A percentile compares a stretch with the other conserved stretches of the same genome.
Evolutionary conservation across 768 basidiomycete species (phyloP).

Genomic region (Kwoniella shandongensis): DNA sequence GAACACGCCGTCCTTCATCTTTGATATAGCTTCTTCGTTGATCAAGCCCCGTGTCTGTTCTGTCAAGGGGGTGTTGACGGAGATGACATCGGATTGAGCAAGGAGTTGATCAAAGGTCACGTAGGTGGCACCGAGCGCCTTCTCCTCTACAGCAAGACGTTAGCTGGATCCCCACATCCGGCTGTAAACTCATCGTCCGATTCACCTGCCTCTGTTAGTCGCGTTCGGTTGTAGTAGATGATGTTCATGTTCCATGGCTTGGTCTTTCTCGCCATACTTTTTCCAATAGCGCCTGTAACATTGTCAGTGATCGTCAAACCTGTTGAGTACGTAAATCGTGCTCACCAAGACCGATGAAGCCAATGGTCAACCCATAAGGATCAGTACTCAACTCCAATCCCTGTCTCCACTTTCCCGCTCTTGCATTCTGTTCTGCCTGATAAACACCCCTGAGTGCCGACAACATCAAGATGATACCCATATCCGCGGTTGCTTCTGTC

Average conservation of each 20-base stretch:
- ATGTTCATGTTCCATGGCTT: constrained; percentile 26
- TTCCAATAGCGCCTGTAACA: constrained; percentile 22
- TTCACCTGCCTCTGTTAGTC: constrained; percentile 14
- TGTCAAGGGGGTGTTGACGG: constrained; percentile 60
- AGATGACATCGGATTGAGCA: constrained; percentile 26
- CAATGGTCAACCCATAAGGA: constrained; percentile 15
- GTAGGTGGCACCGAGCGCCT: constrained; percentile 11
- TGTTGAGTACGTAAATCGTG: not conserved
- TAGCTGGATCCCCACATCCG: too few species aligned
- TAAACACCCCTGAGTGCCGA: constrained; percentile 13
- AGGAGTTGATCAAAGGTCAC: constrained; percentile 28
- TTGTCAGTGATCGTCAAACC: constrained; percentile 1
- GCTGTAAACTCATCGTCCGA: not conserved
- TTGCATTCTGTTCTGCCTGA: constrained; percentile 12
- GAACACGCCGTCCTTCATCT: constrained; percentile 70
- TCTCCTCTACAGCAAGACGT: constrained; percentile 15
- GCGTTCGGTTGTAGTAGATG: constrained; percentile 25
- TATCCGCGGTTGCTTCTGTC: constrained; percentile 29
- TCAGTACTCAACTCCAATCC: constrained; percentile 16
- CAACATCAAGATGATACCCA: constrained; percentile 28
- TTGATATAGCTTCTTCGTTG: constrained; percentile 69
- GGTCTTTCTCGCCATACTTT: constrained; percentile 20
- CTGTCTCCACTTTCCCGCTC: constrained; percentile 23
- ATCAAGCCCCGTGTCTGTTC: constrained; percentile 71
- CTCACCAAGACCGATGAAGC: constrained; percentile 25